Conservation (phyloP, 2,329 filamentous ascomycete species). For the Helminthosporium solani region DNA sequence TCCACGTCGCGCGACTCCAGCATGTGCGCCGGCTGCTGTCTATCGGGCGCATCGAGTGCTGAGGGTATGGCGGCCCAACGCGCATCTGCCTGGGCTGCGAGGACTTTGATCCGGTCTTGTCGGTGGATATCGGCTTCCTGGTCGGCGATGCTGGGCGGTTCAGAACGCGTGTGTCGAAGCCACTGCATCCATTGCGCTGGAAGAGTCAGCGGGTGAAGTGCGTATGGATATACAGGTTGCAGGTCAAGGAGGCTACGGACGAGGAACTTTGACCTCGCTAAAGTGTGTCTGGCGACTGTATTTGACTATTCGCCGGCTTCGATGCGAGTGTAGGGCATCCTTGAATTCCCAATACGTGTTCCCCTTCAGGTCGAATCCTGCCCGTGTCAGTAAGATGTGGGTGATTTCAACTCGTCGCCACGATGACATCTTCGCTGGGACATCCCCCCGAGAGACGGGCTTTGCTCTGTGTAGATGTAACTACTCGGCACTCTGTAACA, state of each 20-base stretch:
- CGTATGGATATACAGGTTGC: background rate
- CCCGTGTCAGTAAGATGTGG: slow-evolving; percentile 8
- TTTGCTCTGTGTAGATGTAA: no score
- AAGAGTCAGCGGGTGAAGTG: slow-evolving; percentile 1
- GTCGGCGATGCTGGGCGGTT: slow-evolving; percentile 59
- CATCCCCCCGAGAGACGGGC: no score
- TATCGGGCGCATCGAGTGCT: slow-evolving; percentile 57
- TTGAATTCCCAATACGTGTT: slow-evolving; percentile 70
- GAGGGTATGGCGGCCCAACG: slow-evolving; percentile 62
- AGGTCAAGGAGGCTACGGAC: slow-evolving; percentile 36
- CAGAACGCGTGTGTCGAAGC: slow-evolving; percentile 61
- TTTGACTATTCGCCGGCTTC: slow-evolving; percentile 60
- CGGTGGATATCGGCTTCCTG: slow-evolving; percentile 59
- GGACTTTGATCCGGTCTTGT: slow-evolving; percentile 59
- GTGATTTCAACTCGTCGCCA: no score
- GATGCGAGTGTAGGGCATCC: slow-evolving; percentile 55
- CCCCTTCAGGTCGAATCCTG: slow-evolving; percentile 61
- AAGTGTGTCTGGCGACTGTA: slow-evolving; percentile 55
- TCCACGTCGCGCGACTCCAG: slow-evolving; percentile 47
- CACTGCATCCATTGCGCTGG: slow-evolving; percentile 68
- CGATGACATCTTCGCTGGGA: no score
- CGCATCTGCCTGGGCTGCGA: slow-evolving; percentile 61
- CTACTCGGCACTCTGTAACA: no score
- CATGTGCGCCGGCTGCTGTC: slow-evolving; percentile 50
- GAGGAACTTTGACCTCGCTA: slow-evolving; percentile 61